These are phyloP conservation scores for Lagenaria siceraria DNA, from an alignment of 306 rosid genomes.

Conservation along the genomic window DNA sequence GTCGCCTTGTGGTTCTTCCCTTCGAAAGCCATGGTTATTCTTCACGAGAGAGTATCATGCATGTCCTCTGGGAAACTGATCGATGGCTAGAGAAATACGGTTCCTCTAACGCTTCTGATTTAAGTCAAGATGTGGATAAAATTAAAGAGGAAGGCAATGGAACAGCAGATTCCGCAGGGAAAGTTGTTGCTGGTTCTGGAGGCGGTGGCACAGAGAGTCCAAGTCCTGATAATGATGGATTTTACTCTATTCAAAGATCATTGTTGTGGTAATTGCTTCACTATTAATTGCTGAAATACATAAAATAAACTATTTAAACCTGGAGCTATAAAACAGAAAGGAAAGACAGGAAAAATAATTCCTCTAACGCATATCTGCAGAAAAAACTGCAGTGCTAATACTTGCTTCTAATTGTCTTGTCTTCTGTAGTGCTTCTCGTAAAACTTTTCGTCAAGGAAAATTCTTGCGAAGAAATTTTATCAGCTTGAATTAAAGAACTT, in stretches of 20 bases:
- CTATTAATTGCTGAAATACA: background rate
- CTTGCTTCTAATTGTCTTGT: background rate
- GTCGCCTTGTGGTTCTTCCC: conserved; percentile 89
- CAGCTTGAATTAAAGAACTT: background rate
- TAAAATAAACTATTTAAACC: background rate
- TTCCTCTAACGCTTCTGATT: conserved; percentile 31
- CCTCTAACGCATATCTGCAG: background rate
- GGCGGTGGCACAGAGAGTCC: conserved; percentile 51
- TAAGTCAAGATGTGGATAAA: conserved; percentile 21
- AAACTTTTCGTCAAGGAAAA: background rate
- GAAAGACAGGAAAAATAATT: background rate
- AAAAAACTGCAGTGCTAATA: background rate
- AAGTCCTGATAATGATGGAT: conserved; percentile 34
- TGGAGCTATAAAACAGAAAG: background rate
- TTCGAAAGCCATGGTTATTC: conserved; percentile 90
- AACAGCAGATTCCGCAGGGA: conserved; percentile 35
- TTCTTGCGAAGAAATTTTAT: background rate
- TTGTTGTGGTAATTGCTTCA: conserved; percentile 62
- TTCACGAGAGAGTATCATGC: conserved; percentile 96
- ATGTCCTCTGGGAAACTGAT: conserved; percentile 98
- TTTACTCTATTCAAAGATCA: conserved; percentile 42
- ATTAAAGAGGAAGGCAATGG: conserved; percentile 29
- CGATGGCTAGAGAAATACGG: conserved; percentile 83
- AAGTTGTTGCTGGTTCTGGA: conserved; percentile 48
- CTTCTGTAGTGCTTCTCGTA: background rate